Conservation (phyloP, 2,329 filamentous ascomycete genomes). For the Fonsecaea multimorphosa region DNA sequence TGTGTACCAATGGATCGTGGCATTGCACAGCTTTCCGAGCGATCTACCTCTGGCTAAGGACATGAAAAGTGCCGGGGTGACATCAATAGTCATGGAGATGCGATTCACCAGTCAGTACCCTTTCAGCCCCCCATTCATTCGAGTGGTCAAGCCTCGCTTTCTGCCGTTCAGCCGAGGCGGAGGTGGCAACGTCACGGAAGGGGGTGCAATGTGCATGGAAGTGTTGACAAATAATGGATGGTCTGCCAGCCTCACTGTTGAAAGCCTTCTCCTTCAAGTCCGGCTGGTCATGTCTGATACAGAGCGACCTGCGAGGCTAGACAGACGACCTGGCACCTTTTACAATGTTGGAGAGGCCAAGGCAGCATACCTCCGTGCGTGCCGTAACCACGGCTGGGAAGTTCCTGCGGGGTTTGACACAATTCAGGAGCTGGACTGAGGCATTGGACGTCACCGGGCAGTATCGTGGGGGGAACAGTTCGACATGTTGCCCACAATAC, state of each 20-base stretch:
- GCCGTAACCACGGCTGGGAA: constrained; percentile 72
- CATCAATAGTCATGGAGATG: constrained; percentile 78
- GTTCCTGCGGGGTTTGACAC: constrained; percentile 67
- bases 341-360: constrained; percentile 75
- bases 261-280: constrained; percentile 80
- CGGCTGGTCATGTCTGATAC: constrained; percentile 73
- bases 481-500: not conserved
- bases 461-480: not conserved
- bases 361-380: constrained; percentile 74
- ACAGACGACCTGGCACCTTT: constrained; percentile 45
- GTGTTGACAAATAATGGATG: constrained; percentile 83
- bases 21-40: constrained; percentile 80
- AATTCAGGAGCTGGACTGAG: constrained; percentile 18
- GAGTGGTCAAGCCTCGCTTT: constrained; percentile 81
- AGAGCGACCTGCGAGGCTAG: constrained; percentile 75
- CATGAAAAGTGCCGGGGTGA: constrained; percentile 67
- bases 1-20: constrained; percentile 89
- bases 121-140: constrained; percentile 79
- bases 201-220: constrained; percentile 85
- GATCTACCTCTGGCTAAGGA: constrained; percentile 73
- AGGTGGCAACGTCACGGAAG: constrained; percentile 82
- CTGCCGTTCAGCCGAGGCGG: constrained; percentile 73
- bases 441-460: not conserved
- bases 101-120: constrained; percentile 80
- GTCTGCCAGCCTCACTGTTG: constrained; percentile 74